Conservation (phyloP, 2,329 filamentous ascomycete genomes). For the Pestalotiopsis fici region DNA sequence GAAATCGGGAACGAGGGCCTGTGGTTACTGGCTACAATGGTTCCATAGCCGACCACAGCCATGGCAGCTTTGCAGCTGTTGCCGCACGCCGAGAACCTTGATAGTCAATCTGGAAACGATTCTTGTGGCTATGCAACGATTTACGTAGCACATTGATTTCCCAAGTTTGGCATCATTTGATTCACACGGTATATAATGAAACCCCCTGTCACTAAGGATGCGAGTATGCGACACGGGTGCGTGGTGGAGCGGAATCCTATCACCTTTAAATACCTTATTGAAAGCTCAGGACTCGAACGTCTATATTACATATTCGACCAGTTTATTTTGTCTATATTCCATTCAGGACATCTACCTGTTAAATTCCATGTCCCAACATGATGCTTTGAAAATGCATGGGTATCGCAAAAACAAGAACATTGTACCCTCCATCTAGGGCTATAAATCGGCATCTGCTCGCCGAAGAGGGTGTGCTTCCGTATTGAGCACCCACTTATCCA, state of each 20-base stretch:
- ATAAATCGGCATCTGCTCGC: conserved; percentile 28
- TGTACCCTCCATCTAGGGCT: neutral
- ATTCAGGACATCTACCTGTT: neutral
- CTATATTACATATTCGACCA: neutral
- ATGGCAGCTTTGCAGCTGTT: neutral
- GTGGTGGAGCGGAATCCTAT: neutral
- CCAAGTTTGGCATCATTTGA: neutral
- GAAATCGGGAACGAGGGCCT: conserved; percentile 3
- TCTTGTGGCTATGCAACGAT: neutral
- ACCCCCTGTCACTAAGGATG: neutral
- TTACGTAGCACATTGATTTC: neutral
- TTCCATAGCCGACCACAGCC: neutral
- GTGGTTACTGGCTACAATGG: neutral
- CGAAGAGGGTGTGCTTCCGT: conserved; percentile 56
- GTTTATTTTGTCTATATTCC: neutral
- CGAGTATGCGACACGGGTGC: neutral
- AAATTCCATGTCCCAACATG: neutral
- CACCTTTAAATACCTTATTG: neutral
- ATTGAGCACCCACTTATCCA: conserved; percentile 65
- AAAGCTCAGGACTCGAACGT: neutral
- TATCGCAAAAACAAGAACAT: neutral
- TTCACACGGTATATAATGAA: neutral
- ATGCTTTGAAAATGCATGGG: neutral
- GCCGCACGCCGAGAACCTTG: neutral
- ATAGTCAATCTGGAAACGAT: neutral